These are phyloP conservation scores for Kurtzmaniella cleridarum DNA, from an alignment of 805 yeast genomes.

Conservation along the genomic window DNA sequence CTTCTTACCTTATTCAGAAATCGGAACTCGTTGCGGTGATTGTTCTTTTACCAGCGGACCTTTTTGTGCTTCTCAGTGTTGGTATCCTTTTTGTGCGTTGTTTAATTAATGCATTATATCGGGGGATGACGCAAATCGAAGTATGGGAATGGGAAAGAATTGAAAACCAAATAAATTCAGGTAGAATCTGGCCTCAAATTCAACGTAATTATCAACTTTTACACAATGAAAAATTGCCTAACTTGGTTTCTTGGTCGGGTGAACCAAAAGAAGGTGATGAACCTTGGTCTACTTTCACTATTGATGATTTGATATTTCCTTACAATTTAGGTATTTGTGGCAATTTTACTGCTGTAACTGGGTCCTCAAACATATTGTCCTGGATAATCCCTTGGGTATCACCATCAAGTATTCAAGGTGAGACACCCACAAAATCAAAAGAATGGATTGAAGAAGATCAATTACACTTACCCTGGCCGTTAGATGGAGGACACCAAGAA, in stretches of 20 bases:
- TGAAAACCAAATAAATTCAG: slow-evolving; percentile 56
- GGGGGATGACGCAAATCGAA: slow-evolving; percentile 87
- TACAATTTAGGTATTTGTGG: slow-evolving; percentile 63
- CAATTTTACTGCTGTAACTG: slow-evolving; percentile 36
- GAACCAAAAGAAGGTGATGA: slow-evolving; percentile 5
- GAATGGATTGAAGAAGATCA: slow-evolving; percentile 53
- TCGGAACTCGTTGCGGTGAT: slow-evolving; percentile 52
- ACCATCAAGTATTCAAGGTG: slow-evolving; percentile 25
- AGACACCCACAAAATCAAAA: neutral
- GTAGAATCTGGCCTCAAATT: slow-evolving; percentile 47
- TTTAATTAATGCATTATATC: slow-evolving; percentile 43
- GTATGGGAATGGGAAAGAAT: slow-evolving; percentile 87
- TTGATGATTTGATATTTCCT: slow-evolving; percentile 75
- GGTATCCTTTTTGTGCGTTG: slow-evolving; percentile 58
- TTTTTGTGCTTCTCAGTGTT: slow-evolving; percentile 59
- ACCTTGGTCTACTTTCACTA: slow-evolving; percentile 34
- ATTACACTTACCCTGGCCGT: slow-evolving; percentile 85
- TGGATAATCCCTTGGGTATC: slow-evolving; percentile 74
- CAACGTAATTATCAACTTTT: slow-evolving; percentile 38
- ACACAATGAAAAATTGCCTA: slow-evolving; percentile 38
- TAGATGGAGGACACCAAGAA: slow-evolving; percentile 63
- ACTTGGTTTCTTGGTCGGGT: slow-evolving; percentile 40
- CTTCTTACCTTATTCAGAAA: slow-evolving; percentile 50
- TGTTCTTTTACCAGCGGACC: slow-evolving; percentile 47
- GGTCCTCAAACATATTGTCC: slow-evolving; percentile 1